These are phyloP conservation scores for Linnemannia schmuckeri DNA, from an alignment of 192 early-diverging fungal species.

Conservation along the genomic window DNA sequence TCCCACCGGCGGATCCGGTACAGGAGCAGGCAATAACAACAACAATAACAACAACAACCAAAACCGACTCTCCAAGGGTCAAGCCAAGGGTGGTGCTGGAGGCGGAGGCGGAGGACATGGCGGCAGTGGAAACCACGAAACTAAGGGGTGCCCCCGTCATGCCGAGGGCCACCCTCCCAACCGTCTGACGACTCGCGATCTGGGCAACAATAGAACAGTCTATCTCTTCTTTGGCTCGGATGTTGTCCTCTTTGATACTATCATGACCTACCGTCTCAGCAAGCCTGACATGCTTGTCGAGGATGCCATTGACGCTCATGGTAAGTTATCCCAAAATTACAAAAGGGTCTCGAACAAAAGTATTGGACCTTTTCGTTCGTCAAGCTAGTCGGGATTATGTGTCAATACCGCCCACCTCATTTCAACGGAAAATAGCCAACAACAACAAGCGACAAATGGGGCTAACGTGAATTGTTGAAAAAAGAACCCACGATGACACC, in stretches of 20 bases:
- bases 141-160: slow-evolving; percentile 43
- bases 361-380: background rate
- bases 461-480: background rate
- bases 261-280: slow-evolving; percentile 28
- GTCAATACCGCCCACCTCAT: too few relatives aligned
- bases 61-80: background rate
- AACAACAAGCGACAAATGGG: background rate
- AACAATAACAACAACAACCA: slow-evolving; percentile 5
- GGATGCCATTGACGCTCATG: slow-evolving; percentile 48
- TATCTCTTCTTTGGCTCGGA: slow-evolving; percentile 51
- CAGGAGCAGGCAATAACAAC: background rate
- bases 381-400: background rate
- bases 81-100: background rate
- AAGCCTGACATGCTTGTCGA: slow-evolving; percentile 43
- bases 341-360: too few relatives aligned
- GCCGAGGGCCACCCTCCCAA: slow-evolving; percentile 36
- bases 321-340: slow-evolving; percentile 12
- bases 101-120: slow-evolving; percentile 14
- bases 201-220: slow-evolving; percentile 32
- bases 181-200: slow-evolving; percentile 17
- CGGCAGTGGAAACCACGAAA: background rate
- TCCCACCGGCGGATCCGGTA: background rate
- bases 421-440: background rate
- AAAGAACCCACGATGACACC: background rate
- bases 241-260: slow-evolving; percentile 40